Percentiles rank a stretch among this genome's conserved stretches.
phyloP scores from a whole-genome alignment of 257 asterid genomes.

The Rauvolfia tetraphylla region DNA sequence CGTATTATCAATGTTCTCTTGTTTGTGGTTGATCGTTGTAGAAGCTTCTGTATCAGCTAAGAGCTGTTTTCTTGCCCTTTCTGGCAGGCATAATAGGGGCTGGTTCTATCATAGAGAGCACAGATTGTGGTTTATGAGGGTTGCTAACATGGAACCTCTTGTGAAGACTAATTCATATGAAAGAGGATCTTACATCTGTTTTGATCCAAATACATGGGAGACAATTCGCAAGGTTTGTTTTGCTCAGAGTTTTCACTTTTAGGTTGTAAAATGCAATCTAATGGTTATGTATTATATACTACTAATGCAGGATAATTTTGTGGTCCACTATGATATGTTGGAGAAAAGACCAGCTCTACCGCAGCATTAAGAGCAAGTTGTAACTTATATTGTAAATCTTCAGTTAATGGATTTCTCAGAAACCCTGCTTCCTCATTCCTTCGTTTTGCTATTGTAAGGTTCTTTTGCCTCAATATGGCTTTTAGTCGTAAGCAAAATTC shows the following conservation, averaged over 20 bases:
- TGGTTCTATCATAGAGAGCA: conserved; percentile 92
- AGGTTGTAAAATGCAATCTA: neutral
- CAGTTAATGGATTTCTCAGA: conserved; percentile 7
- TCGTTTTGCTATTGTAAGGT: conserved; percentile 3
- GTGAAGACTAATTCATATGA: conserved; percentile 69
- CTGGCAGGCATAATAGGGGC: conserved; percentile 77
- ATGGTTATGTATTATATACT: neutral
- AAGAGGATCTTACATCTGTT: conserved; percentile 84
- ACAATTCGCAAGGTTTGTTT: conserved; percentile 81
- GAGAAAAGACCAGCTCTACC: conserved; percentile 83
- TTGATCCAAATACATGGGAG: conserved; percentile 98
- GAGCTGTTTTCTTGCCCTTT: conserved; percentile 11
- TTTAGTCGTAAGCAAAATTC: neutral
- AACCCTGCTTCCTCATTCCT: neutral
- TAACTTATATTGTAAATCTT: conserved; percentile 18
- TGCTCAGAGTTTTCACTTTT: neutral
- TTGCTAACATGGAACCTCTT: conserved; percentile 73
- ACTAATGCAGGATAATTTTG: conserved; percentile 86
- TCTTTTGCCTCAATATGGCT: neutral
- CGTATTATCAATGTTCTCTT: neutral
- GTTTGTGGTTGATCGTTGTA: neutral
- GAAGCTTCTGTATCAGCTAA: neutral
- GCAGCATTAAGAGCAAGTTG: conserved; percentile 44
- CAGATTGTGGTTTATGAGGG: conserved; percentile 70
- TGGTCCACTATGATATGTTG: conserved; percentile 76